Base-by-base conservation (phyloP, 2,329 filamentous ascomycete genomes). In the Dothidotthia symphoricarpi region DNA sequence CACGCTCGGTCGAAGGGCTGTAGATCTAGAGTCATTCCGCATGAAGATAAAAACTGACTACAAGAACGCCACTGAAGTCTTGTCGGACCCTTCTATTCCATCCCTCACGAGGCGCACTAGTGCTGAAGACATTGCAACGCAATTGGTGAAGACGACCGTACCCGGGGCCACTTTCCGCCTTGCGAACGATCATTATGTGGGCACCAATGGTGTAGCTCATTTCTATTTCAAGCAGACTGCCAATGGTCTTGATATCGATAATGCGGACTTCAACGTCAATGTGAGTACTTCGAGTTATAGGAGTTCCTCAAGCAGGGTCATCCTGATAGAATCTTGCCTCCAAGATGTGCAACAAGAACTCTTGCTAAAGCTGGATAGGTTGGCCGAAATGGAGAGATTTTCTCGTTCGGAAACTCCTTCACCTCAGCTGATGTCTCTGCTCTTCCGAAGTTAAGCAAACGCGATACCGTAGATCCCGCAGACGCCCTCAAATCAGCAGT, bases 201-300 rank as follows among this genome's bases (percentile, higher is more conserved):
- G 77, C n/a, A 59, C 51, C 30, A 79, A 78, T 36, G 77, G 77
- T 7, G 67, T 82, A 42, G 69, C 69, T 0, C 78, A 82, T 50
- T 75, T 80, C 46, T 72, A 79, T 57, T 78, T 81, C 55, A 77
- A 76, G 61, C 79, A 82, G 63, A 81, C 77, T 0, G 64, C 69
- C 6, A 75, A 80, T 36, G 78, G 74, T 1, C 56, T 81, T 16
- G 78, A 81, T 43, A 73, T 82, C 42, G 78, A 81, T 49, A 81
- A 81, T 49, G 76, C 74, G 1, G 75, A 79, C 53, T 78, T 80
- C 51, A 80, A 80, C 34, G 75, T 22, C 19, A 22, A 22, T 22
- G 19, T 22, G 9, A 22, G 19, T 9, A 22, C 19, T 24, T 13
- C 6, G 1, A n/a, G 1, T 4, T 3, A 2, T 2, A 3, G 6